phyloP scores from a whole-genome alignment of 371 early-diverging fungal genomes.

The Mortierella sp. region DNA sequence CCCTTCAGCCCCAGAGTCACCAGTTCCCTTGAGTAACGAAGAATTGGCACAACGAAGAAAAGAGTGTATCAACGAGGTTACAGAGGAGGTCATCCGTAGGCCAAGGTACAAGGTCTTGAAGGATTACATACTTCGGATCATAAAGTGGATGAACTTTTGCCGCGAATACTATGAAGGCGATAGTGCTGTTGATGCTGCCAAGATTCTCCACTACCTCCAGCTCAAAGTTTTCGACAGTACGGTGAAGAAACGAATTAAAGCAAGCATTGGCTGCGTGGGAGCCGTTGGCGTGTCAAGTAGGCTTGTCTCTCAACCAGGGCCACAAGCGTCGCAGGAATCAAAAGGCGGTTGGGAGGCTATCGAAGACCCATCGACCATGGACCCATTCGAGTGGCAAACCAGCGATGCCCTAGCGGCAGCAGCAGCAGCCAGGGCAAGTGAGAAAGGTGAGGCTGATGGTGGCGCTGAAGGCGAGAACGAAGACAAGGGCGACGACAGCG shows the following conservation, averaged over 20 bases:
- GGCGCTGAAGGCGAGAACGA: too few species aligned
- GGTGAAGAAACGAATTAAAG: constrained; percentile 2
- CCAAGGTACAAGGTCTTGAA: too few species aligned
- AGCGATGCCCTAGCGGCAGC: neutral
- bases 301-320: too few species aligned
- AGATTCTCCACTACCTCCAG: constrained; percentile 2
- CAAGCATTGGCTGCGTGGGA: neutral
- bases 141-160: neutral
- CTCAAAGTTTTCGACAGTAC: neutral
- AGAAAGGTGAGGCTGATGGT: neutral
- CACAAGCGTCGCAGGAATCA: neutral
- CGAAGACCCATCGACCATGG: neutral
- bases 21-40: too few species aligned
- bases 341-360: neutral
- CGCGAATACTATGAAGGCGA: neutral
- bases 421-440: neutral
- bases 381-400: neutral
- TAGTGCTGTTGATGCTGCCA: neutral
- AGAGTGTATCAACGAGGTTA: too few species aligned
- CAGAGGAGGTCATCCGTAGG: too few species aligned
- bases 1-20: too few species aligned
- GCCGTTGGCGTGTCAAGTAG: neutral
- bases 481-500: too few species aligned
- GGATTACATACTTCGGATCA: too few species aligned
- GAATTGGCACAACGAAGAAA: too few species aligned